These are phyloP conservation scores for Acidiella bohemica DNA, from an alignment of 495 filamentous ascomycete genomes.

Conservation along the genomic window DNA sequence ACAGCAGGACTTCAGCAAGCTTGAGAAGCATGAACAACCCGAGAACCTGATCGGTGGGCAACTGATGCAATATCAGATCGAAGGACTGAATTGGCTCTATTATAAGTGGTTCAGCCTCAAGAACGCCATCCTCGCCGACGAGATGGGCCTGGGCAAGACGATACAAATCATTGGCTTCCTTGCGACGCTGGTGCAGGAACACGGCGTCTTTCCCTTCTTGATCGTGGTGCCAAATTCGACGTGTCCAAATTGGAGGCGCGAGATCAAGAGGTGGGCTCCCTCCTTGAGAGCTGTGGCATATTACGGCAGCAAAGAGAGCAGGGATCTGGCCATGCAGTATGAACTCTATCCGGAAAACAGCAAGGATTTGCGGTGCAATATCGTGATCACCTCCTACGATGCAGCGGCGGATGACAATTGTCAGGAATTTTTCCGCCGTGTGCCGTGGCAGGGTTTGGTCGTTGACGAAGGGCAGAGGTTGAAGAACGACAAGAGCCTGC, in stretches of 20 bases:
- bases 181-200: slow-evolving; percentile 50
- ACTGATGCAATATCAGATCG: slow-evolving; percentile 86
- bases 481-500: slow-evolving; percentile 77
- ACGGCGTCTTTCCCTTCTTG: slow-evolving; percentile 81
- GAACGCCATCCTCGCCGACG: slow-evolving; percentile 92
- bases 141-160: slow-evolving; percentile 98
- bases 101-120: slow-evolving; percentile 70
- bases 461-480: slow-evolving; percentile 95
- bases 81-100: slow-evolving; percentile 94
- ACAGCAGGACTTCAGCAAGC: slow-evolving; percentile 48
- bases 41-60: slow-evolving; percentile 57
- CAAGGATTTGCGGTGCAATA: slow-evolving; percentile 60
- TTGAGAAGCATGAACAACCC: slow-evolving; percentile 63
- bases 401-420: slow-evolving; percentile 58
- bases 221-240: slow-evolving; percentile 90
- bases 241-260: slow-evolving; percentile 90
- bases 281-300: slow-evolving; percentile 77
- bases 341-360: slow-evolving; percentile 65
- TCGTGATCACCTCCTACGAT: slow-evolving; percentile 92
- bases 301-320: slow-evolving; percentile 59
- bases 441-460: slow-evolving; percentile 77
- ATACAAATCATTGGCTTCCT: slow-evolving; percentile 84
- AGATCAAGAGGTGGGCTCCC: slow-evolving; percentile 90
- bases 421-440: slow-evolving; percentile 44
- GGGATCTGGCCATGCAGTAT: slow-evolving; percentile 54